These are phyloP conservation scores for Fusarium duplospermum DNA, from an alignment of 2,329 filamentous ascomycete genomes.

Conservation along the genomic window DNA sequence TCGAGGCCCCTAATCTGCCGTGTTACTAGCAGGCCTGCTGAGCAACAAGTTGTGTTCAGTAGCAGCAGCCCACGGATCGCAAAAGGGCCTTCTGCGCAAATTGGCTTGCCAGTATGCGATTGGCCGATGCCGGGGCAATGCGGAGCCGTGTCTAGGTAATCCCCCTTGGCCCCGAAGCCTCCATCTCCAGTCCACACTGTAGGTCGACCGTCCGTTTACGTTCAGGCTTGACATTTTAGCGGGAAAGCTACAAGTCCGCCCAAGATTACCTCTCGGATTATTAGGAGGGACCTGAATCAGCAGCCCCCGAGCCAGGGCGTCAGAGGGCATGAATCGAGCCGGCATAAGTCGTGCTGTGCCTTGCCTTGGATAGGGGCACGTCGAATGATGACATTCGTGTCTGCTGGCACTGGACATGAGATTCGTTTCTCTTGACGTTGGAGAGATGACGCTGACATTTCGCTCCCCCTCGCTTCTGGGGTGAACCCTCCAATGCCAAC, in stretches of 20 bases:
- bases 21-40: constrained; percentile 9
- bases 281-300: constrained; percentile 37
- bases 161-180: constrained; percentile 30
- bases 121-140: constrained; percentile 26
- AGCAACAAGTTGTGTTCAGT: constrained; percentile 20
- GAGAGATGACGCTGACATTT: constrained; percentile 14
- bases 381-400: not conserved
- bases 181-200: constrained; percentile 10
- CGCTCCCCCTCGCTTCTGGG: constrained; percentile 6
- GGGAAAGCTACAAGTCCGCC: constrained; percentile 32
- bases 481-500: not conserved
- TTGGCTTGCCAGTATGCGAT: constrained; percentile 26
- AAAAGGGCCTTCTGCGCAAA: constrained; percentile 33
- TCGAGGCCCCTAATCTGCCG: constrained; percentile 7
- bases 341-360: not conserved
- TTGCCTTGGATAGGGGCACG: not conserved
- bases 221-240: constrained; percentile 35
- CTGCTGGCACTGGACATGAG: not conserved
- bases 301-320: constrained; percentile 20
- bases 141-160: constrained; percentile 26
- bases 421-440: not conserved
- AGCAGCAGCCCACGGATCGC: constrained; percentile 18
- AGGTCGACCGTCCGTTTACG: constrained; percentile 25
- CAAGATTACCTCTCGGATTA: constrained; percentile 36
- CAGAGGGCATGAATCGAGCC: constrained; percentile 1